phyloP scores from a whole-genome alignment of 2,329 filamentous ascomycete genomes.

The Aspergillus awamori region DNA sequence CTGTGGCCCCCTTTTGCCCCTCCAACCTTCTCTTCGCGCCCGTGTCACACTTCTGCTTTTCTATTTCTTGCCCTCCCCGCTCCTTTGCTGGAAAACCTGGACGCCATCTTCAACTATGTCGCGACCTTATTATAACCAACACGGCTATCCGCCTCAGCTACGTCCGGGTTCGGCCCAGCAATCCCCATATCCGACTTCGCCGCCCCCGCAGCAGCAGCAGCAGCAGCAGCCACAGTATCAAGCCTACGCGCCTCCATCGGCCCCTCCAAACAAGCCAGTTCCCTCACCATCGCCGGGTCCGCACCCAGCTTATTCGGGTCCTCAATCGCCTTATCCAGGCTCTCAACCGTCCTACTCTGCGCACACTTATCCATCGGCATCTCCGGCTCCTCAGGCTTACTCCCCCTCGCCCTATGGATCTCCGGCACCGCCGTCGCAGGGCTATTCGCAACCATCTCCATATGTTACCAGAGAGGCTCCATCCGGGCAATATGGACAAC shows the following conservation, averaged over 20 bases:
- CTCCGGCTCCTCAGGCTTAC: slow-evolving; percentile 39
- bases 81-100: slow-evolving; percentile 14
- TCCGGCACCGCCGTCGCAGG: slow-evolving; percentile 30
- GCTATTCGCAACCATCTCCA: slow-evolving; percentile 31
- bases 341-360: slow-evolving; percentile 19
- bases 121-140: slow-evolving; percentile 39
- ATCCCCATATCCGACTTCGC: slow-evolving; percentile 39
- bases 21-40: slow-evolving; percentile 2
- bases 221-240: slow-evolving; percentile 42
- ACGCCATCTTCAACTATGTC: slow-evolving; percentile 36
- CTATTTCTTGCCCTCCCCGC: slow-evolving; percentile 12
- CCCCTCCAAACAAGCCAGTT: slow-evolving; percentile 34
- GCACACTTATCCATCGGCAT: slow-evolving; percentile 20
- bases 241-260: slow-evolving; percentile 39
- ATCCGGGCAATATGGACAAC: slow-evolving; percentile 22
- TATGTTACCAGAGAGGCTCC: slow-evolving; percentile 26
- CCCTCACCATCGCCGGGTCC: slow-evolving; percentile 29
- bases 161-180: slow-evolving; percentile 32
- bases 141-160: slow-evolving; percentile 39
- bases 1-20: slow-evolving; percentile 5
- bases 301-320: slow-evolving; percentile 3
- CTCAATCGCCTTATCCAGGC: slow-evolving; percentile 28
- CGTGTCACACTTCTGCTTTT: neutral
- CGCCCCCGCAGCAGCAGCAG: slow-evolving; percentile 38
- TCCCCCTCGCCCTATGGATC: slow-evolving; percentile 43